Base-by-base conservation (phyloP, 352 stramenopile species). In the Halophytophthora batemanensis region DNA sequence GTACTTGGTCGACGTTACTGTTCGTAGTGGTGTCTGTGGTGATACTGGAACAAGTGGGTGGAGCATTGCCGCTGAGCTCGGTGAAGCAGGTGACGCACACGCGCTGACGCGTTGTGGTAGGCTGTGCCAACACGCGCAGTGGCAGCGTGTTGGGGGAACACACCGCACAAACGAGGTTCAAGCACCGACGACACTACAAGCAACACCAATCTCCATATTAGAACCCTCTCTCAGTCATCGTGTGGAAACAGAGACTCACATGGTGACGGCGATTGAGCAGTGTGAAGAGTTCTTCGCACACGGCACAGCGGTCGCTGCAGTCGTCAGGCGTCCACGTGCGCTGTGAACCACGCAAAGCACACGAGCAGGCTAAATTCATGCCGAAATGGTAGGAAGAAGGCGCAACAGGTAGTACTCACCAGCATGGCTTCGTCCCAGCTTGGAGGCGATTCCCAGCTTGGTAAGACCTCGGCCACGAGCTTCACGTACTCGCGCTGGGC, bases 191-290 rank as follows among this genome's bases (percentile, higher is more conserved):
- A 48, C 77, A 88, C 77, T 88, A 39, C 2, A 23, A 18, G n/a
- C n/a, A 37, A 15, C 10, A 59, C 10, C 40, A 15, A 19, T 6
- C 10, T 45, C 13, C 11, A 1, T 14, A 49, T 13, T 35, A 35
- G 13, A 53, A 19, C 11, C 6, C 29, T 15, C 29, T 42, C 34
- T 25, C 7, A 35, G 29, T 13, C 43, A 22, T 36, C 17, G 43
- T 17, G 18, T 12, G 25, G 35, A 40, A 39, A n/a, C n/a, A 19
- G 29, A n/a, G 31, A 61, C 74, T 45, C 61, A 89, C 78, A 29
- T 89, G 78, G 49, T 89, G 78, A 11, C 78, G 75, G 35, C 78
- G 75, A 29, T 89, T 89, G 53, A 89, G 68, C 43, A 89, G 71
- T 15, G 75, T 89, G 58, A 89, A 89, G 28, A 48, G 52, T 41